A percentile compares a stretch with the other conserved stretches of the same genome.
phyloP scores from a whole-genome alignment of 306 rosid genomes.

The Lathyrus tuberosus region DNA sequence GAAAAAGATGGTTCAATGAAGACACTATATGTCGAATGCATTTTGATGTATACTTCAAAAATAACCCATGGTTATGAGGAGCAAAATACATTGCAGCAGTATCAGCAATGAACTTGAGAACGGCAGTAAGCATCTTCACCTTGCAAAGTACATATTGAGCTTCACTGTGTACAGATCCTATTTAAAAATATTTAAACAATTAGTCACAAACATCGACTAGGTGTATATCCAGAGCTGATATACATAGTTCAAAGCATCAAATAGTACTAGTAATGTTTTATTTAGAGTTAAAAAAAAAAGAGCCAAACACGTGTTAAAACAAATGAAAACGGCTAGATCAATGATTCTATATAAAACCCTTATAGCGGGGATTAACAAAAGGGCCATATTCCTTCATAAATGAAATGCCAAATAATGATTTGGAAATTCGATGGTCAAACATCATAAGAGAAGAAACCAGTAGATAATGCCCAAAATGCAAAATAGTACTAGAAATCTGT shows the following conservation, averaged over 20 bases:
- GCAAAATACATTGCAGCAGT: conserved; percentile 54
- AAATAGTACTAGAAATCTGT: background rate
- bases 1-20: conserved; percentile 44
- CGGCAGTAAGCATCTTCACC: conserved; percentile 77
- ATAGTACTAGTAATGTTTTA: background rate
- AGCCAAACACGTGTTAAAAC: conserved; percentile 6
- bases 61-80: conserved; percentile 53
- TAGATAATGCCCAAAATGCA: background rate
- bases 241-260: background rate
- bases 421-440: conserved; percentile 16
- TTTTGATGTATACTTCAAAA: conserved; percentile 64
- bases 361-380: background rate
- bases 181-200: conserved; percentile 33
- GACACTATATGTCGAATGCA: conserved; percentile 46
- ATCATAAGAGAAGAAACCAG: conserved; percentile 22
- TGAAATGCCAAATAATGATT: conserved; percentile 10
- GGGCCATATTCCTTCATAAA: background rate
- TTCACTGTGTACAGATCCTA: conserved; percentile 48
- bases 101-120: conserved; percentile 76
- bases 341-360: conserved; percentile 2
- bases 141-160: conserved; percentile 46
- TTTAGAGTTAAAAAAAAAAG: conserved; percentile 13
- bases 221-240: conserved; percentile 17
- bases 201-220: conserved; percentile 31
- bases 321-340: background rate